phyloP scores from a whole-genome alignment of 2,329 filamentous ascomycete species.

The Aspergillus cejpii region DNA sequence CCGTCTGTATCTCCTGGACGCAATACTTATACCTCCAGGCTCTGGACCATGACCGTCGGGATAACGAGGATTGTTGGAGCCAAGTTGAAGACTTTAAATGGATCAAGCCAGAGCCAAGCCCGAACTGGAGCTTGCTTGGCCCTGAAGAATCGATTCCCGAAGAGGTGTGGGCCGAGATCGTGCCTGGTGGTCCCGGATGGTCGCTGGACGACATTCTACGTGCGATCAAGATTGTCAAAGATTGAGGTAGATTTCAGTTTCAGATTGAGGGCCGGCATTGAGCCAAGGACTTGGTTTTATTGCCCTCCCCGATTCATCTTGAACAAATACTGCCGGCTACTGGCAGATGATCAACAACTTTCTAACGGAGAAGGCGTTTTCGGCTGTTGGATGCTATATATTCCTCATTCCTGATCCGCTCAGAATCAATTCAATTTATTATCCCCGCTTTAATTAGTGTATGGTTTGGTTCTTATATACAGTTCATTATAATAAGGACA shows the following conservation, averaged over 20 bases:
- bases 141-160: constrained; percentile 54
- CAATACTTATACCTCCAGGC: constrained; percentile 19
- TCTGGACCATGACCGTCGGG: constrained; percentile 26
- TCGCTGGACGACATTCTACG: constrained; percentile 60
- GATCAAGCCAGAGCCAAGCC: constrained; percentile 78
- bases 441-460: no score
- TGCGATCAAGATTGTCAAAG: constrained; percentile 25
- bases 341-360: no score
- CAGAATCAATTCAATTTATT: no score
- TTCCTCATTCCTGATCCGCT: no score
- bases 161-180: constrained; percentile 61
- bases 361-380: no score
- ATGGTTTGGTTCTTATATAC: no score
- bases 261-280: no score
- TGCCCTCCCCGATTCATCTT: no score
- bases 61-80: constrained; percentile 65
- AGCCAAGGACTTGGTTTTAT: no score
- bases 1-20: neutral
- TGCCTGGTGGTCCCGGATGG: constrained; percentile 57
- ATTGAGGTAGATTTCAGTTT: neutral
- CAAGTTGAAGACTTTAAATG: constrained; percentile 97
- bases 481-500: no score
- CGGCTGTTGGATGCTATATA: no score
- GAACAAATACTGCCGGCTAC: no score
- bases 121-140: constrained; percentile 73